Evolutionary conservation across 768 basidiomycete genomes (phyloP), one percentile per base, ranked within the genome.

Genomic region (Tylopilus balloui): DNA sequence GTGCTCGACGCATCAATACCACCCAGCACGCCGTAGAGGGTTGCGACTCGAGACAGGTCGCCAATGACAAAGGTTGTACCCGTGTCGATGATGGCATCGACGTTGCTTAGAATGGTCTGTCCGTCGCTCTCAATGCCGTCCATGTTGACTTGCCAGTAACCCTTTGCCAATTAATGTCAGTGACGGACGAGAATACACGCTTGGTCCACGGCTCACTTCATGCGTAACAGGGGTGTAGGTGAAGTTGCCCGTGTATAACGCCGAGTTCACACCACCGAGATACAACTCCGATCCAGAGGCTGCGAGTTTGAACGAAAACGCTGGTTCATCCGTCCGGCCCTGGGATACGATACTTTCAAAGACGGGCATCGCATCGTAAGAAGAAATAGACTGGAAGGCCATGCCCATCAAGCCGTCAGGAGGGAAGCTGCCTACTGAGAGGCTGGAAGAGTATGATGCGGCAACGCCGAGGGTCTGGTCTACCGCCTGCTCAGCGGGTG

Each of bases 261-360:
- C 50, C 3, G 50, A 39, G 60, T 84, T 70, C 10, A 65, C 64
- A 39, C 81, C 81, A 35, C 81, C 81, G 20, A 84, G 52, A 57
- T 70, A 74, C 14, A 83, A 66, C 62, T 78, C 76, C 2, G 73
- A 67, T 5, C 70, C 71, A 13, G 56, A 46, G 8, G 57, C 19
- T 12, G 76, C 60, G 8, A 81, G 62, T 57, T 77, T 78, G 60
- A 82, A 75, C 11, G 73, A 69, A 56, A 81, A 79, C 41, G 66
- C 64, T 20, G 71, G 46, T 6, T 64, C 50, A 9, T 65, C 53
- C 2, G 62, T 55, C 46, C 60, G 45, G 4, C 62, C 64, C 43
- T 80, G 66, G 1, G 57, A 47, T 19, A 76, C 51, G 5, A 79
- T 68, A 14, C 63, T 73, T 34, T 77, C 63, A 54, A 77, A 73